Base-by-base conservation (phyloP, 177 flowering plant species). In the Telopea speciosissima region DNA sequence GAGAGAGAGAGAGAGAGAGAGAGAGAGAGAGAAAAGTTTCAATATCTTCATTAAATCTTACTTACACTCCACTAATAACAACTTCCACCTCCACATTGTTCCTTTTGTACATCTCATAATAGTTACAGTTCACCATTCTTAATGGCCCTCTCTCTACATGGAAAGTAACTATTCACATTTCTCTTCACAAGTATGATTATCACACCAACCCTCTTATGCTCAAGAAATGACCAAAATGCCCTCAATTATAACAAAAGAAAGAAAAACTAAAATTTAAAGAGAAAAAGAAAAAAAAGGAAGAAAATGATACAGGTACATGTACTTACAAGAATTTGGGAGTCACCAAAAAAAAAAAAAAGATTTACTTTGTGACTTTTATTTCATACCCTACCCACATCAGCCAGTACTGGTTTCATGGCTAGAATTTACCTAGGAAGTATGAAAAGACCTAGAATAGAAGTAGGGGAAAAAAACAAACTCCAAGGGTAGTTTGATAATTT, bases 101-200 rank as follows among this genome's bases (percentile, higher is more conserved):
- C 40, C 60, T 49, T 73, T 73, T 63, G 71, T 68, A 69, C 72
- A 68, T 64, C 71, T 26, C 63, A 63, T 56, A 49, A 66, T 42
- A 68, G 69, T 58, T 64, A 74, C 65, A 69, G 28, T n/a, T 65
- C 45, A 69, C 76, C 68, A 74, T 63, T 63, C 67, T 68, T 63
- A 31, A 13, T 60, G 19, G 14, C 45, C 65, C 33, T 22, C 24
- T 25, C 21, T 22, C 25, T 33, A 24, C 1, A 21, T 42, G 28
- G 52, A 66, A 56, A 10, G 24, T 54, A 19, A 68, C 68, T 71
- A 71, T 72, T 56, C 68, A 71, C 74, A 58, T 63, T 28, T 68
- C 67, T 71, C 66, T 71, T 76, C 74, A 71, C 65, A 71, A 62
- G 44, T 49, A 52, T 24, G 45, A 65, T 76, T 68, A 75, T 75